phyloP scores from a whole-genome alignment of 75 land plant genomes.

The Pinus tabuliformis region DNA sequence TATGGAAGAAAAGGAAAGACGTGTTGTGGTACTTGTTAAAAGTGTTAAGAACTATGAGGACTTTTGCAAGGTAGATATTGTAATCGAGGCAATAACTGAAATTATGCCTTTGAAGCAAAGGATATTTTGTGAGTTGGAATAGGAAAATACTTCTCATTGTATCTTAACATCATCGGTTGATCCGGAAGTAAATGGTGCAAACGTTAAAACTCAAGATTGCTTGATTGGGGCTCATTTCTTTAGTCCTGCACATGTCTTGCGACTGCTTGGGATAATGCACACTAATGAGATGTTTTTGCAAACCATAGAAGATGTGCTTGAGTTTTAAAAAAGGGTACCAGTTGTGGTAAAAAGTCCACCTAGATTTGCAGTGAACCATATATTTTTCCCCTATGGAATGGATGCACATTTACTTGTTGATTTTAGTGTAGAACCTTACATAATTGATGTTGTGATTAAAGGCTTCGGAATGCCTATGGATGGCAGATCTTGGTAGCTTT shows the following conservation, averaged over 20 bases:
- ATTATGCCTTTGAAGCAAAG: too few relatives aligned
- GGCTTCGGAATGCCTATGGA: conserved; percentile 93
- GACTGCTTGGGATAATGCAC: conserved; percentile 38
- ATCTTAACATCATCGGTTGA: too few relatives aligned
- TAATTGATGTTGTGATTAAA: conserved; percentile 58
- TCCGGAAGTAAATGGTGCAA: too few relatives aligned
- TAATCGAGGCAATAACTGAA: too few relatives aligned
- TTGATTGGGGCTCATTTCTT: too few relatives aligned
- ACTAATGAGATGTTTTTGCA: conserved; percentile 38
- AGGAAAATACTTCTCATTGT: too few relatives aligned
- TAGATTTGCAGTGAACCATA: conserved; percentile 85
- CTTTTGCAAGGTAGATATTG: too few relatives aligned
- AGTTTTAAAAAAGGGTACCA: conserved; percentile 52
- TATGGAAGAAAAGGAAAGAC: too few relatives aligned
- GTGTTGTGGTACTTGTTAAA: too few relatives aligned
- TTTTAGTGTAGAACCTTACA: conserved; percentile 62
- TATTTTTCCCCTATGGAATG: conserved; percentile 81
- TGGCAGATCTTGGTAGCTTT: conserved; percentile 38
- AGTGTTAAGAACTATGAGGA: too few relatives aligned
- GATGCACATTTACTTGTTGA: conserved; percentile 63
- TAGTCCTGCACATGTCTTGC: conserved; percentile 58
- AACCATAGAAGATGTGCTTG: conserved; percentile 35
- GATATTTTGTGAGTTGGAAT: too few relatives aligned
- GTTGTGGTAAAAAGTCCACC: conserved; percentile 81
- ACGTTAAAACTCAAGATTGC: too few relatives aligned